Percentiles rank a stretch among this genome's conserved stretches.
These are phyloP conservation scores for Malassezia equina DNA, from an alignment of 1,284 basidiomycete genomes.

Conservation along the genomic window DNA sequence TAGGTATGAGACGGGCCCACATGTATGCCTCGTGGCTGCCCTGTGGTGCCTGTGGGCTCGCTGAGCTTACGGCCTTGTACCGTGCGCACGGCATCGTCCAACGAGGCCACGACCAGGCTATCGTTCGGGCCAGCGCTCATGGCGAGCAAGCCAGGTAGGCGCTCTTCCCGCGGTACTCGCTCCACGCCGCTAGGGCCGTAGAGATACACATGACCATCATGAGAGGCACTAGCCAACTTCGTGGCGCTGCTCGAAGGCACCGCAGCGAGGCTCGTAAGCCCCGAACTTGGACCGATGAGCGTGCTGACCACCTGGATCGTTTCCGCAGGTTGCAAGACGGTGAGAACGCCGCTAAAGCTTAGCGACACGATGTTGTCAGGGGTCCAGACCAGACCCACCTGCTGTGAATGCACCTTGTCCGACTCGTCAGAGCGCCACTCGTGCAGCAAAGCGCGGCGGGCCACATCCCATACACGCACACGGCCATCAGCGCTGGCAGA, in stretches of 20 bases:
- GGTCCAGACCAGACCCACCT: constrained; percentile 73
- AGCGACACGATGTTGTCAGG: constrained; percentile 66
- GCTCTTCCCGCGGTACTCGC: background rate
- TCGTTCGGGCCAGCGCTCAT: background rate
- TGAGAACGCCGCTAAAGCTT: constrained; percentile 72
- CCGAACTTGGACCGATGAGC: background rate
- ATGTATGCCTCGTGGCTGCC: constrained; percentile 59
- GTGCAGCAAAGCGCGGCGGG: constrained; percentile 18
- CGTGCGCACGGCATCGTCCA: constrained; percentile 12
- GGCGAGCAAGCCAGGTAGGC: constrained; percentile 2
- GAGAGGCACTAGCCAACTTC: background rate
- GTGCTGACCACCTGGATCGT: constrained; percentile 48
- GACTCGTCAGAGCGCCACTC: constrained; percentile 25
- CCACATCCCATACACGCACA: constrained; percentile 48
- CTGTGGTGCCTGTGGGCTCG: constrained; percentile 1
- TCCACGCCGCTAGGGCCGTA: background rate
- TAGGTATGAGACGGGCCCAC: constrained; percentile 43
- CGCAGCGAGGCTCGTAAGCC: background rate
- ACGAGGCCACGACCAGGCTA: background rate
- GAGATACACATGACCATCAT: constrained; percentile 16
- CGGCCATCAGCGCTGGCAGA: constrained; percentile 81
- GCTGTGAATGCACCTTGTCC: constrained; percentile 54
- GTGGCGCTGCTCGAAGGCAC: background rate
- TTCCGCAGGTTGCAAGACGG: constrained; percentile 50
- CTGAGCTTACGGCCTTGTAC: background rate